Evolutionary conservation across 1,284 basidiomycete genomes (phyloP).

Genomic region (Naganishia liquefaciens): DNA sequence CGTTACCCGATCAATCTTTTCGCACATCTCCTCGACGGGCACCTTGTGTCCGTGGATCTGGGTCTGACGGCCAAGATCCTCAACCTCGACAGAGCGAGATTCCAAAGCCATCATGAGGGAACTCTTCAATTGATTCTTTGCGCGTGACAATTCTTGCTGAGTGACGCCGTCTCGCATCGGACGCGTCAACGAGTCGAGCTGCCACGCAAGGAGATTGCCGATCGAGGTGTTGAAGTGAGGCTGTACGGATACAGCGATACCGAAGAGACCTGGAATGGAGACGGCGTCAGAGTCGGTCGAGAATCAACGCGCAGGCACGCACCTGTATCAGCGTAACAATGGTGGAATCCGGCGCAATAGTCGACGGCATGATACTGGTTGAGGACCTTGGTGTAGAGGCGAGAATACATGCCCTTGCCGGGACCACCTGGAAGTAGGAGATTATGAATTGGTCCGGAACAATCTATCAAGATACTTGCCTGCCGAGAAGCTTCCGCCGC

Average conservation of each 20-base stretch:
- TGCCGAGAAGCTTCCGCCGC: conserved; percentile 92
- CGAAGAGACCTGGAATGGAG: conserved; percentile 72
- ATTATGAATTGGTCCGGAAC: background rate
- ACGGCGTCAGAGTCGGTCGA: background rate
- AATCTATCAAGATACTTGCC: conserved; percentile 57
- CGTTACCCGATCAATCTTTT: conserved; percentile 79
- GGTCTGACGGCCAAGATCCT: conserved; percentile 69
- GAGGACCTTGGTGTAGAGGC: conserved; percentile 94
- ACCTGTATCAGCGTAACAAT: conserved; percentile 87
- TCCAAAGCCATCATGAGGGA: conserved; percentile 95
- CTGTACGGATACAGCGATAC: conserved; percentile 85
- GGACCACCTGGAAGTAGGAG: conserved; percentile 65
- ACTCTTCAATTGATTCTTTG: conserved; percentile 94
- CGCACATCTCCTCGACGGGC: conserved; percentile 86
- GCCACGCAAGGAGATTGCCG: conserved; percentile 81
- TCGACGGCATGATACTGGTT: conserved; percentile 94
- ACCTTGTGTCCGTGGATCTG: conserved; percentile 89
- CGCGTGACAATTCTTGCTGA: conserved; percentile 70
- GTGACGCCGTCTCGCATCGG: conserved; percentile 50
- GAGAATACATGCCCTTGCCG: conserved; percentile 98
- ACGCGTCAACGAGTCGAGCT: conserved; percentile 60
- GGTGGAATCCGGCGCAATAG: conserved; percentile 96
- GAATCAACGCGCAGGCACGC: conserved; percentile 18
- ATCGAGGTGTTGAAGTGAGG: conserved; percentile 67
- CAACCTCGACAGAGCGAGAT: conserved; percentile 84